Evolutionary conservation across 805 yeast species (phyloP).

Genomic region (Pachysolen tannophilus): DNA sequence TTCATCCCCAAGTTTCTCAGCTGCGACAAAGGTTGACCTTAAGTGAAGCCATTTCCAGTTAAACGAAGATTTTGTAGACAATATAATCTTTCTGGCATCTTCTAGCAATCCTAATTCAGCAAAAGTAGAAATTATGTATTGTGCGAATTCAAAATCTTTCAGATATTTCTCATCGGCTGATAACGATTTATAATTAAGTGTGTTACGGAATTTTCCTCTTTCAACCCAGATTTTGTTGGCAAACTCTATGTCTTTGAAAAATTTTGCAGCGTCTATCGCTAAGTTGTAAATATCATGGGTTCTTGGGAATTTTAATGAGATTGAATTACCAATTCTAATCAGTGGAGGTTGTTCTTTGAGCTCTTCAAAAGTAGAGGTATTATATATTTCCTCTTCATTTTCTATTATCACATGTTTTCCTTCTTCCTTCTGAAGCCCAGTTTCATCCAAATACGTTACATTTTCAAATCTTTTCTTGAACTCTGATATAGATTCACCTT

Average conservation of each 20-base stretch:
- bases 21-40: slow-evolving; percentile 29
- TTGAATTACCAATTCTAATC: slow-evolving; percentile 3
- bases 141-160: slow-evolving; percentile 64
- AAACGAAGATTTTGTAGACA: slow-evolving; percentile 61
- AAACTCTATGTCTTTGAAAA: slow-evolving; percentile 43
- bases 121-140: slow-evolving; percentile 55
- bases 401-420: slow-evolving; percentile 12
- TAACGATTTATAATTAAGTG: slow-evolving; percentile 37
- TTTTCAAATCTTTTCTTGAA: slow-evolving; percentile 27
- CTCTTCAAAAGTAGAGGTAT: slow-evolving; percentile 3
- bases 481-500: slow-evolving; percentile 24
- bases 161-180: slow-evolving; percentile 28
- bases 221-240: slow-evolving; percentile 70
- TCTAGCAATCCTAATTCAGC: slow-evolving; percentile 44
- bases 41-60: slow-evolving; percentile 54
- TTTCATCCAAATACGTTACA: slow-evolving; percentile 23
- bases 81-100: slow-evolving; percentile 64
- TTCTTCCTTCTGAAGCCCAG: slow-evolving; percentile 14
- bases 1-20: slow-evolving; percentile 36
- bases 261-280: slow-evolving; percentile 59
- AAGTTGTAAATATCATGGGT: slow-evolving; percentile 47
- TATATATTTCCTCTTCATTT: slow-evolving; percentile 3
- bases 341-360: slow-evolving; percentile 8
- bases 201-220: slow-evolving; percentile 65
- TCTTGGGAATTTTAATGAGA: slow-evolving; percentile 27